Base-by-base conservation (phyloP, 108 stramenopile genomes). In the Cyclotella kingstonii region DNA sequence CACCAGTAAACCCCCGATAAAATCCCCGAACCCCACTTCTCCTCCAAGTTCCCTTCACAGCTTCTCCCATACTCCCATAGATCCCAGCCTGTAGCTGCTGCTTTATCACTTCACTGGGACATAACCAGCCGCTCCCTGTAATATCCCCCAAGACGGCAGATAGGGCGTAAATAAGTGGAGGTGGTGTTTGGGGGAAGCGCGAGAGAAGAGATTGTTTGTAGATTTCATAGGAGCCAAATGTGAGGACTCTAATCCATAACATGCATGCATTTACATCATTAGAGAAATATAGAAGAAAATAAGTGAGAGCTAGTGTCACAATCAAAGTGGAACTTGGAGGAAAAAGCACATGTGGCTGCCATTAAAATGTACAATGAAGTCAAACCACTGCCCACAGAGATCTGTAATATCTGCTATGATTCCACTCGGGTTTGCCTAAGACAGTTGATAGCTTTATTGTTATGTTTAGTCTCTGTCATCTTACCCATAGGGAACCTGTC, bases 181-280 rank as follows among this genome's bases (percentile, higher is more conserved):
- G 84, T 29, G 73, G 78, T 5, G 63, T 44, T 11, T 57, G 50
- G 12, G 90, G 86, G 54, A 87, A 83, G n/a, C 54, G 63, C 15
- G 61, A 36, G 9, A 74, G 47, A 23, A 89, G 54, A n/a, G 72
- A 54, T 41, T 76, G 53, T 66, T 89, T 89, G 84, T 89, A 89
- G 47, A 88, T 76, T 79, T 91, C 90, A 70, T 91, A 91, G 8
- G 81, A 79, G 12, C 90, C 90, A 66, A 91, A 91, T 8, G 86
- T 87, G 9, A 91, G 52, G 7, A 90, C 85, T 12, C 73, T 74
- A 10, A 38, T 18, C 14, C 9, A 30, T 26, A 29, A 11, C 5
- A 17, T 45, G 5, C 5, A 45, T 45, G 17, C 9, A 15, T 45
- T 10, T 45, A 17, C 15, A 15, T 15, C 11, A 36, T 36, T 7